Base-by-base conservation (phyloP, 208 protist genomes). In the Novymonas esmeraldas region DNA sequence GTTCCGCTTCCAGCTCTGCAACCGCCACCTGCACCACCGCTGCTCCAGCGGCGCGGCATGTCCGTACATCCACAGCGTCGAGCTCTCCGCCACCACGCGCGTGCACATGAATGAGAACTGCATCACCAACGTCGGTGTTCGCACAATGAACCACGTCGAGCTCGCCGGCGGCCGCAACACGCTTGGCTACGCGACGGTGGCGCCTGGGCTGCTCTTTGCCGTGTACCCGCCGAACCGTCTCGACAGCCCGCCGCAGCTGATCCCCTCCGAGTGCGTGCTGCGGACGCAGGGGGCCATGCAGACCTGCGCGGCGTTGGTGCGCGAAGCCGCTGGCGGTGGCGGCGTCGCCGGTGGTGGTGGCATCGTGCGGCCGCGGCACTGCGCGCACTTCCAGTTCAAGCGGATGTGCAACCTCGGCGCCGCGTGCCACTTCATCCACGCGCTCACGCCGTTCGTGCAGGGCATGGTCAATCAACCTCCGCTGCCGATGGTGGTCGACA, bases 361-460 rank as follows among this genome's bases (percentile, higher is more conserved):
- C 14, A 63, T 74, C 34, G 28, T 87, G 28, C 84, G 82, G 31
- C 55, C 78, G 16, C 78, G 82, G 16, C 87, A 93, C 66, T 93
- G 87, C 59, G 87, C 87, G 3, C 87, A 93, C 64, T 93, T 93
- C 44, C 87, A 93, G 74, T 90, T 90, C 51, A 93, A 90, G 59
- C 75, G 81, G 22, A 85, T 93, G 78, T 93, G 87, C 60, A 81
- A 88, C 46, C 54, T 87, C 4, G 87, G 87, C 14, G 44, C 51
- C 6, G 63, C 58, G 0, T 93, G 87, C 64, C 77, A 81, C 57
- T 93, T 93, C 46, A 90, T 93, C 48, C 87, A 93, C 56, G 86
- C 87, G 1, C 56, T 90, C 4, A 74, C 90, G 18, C 87, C 83
- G 3, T 89, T 81, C 44, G 69, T 89, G 29, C 80, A 89, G 41